Percentiles rank a stretch among this genome's conserved stretches.
phyloP scores from a whole-genome alignment of 208 protist genomes.

The Acanthamoeba quina region DNA sequence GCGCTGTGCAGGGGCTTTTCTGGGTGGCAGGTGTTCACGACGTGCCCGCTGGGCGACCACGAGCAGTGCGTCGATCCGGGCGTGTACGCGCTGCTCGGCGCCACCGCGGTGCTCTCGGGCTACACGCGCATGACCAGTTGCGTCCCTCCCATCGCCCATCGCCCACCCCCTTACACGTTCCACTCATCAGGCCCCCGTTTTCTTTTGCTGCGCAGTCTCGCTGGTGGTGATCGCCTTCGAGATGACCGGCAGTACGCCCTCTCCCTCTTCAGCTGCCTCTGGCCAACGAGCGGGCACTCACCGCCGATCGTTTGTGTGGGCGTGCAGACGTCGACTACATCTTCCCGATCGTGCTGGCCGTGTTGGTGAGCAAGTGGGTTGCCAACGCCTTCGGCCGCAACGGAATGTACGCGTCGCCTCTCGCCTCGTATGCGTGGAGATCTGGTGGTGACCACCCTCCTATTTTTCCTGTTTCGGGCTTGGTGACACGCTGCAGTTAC shows the following conservation, averaged over 20 bases:
- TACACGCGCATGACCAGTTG: slow-evolving; percentile 79
- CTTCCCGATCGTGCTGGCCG: slow-evolving; percentile 27
- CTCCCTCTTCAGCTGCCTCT: too few relatives aligned
- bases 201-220: slow-evolving; percentile 14
- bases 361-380: slow-evolving; percentile 57
- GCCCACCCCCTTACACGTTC: neutral
- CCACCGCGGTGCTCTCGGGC: slow-evolving; percentile 76
- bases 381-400: slow-evolving; percentile 28
- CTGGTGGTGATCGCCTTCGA: slow-evolving; percentile 72
- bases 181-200: too few relatives aligned
- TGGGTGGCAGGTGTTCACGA: slow-evolving; percentile 11
- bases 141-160: neutral
- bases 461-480: too few relatives aligned
- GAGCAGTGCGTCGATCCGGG: slow-evolving; percentile 54
- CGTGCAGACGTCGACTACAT: slow-evolving; percentile 46
- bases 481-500: too few relatives aligned
- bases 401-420: neutral
- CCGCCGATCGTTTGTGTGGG: too few relatives aligned
- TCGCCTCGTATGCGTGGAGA: too few relatives aligned
- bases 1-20: neutral
- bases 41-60: neutral
- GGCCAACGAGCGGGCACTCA: too few relatives aligned
- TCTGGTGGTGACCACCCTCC: too few relatives aligned
- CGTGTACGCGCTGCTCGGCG: slow-evolving; percentile 78
- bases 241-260: slow-evolving; percentile 49